Evolutionary conservation across 345 rosid genomes (phyloP), one percentile per base, ranked within the genome.

Genomic region (Populus deltoides): DNA sequence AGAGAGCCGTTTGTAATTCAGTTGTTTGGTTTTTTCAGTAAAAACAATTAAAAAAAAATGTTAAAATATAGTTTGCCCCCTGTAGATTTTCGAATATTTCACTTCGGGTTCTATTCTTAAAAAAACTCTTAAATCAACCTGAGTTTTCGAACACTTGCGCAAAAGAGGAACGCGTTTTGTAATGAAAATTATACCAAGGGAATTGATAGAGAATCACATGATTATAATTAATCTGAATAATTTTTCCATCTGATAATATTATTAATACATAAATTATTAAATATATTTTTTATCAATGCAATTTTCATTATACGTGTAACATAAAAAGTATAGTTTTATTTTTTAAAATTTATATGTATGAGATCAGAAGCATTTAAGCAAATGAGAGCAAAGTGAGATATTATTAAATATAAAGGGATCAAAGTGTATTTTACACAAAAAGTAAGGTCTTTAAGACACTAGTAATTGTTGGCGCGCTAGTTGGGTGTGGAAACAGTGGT

Each of bases 61-160:
- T 13, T 13, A 3, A 13, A 47, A 53, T 18, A 53, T 53, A 20
- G 59, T 53, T 7, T 20, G 53, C 17, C 17, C 1, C 20, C 24
- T 6, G 22, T 20, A 53, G 59, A 18, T 20, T 20, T 20, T 53
- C n/a, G 24, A 7, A 20, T 20, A 18, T 53, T 53, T 53, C 59
- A 53, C 10, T 53, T 20, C 22, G 59, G 59, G 59, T 20, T 53
- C n/a, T 20, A 18, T 6, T 53, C n/a, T 20, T 53, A 53, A 7
- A 0, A 6, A n/a, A 8, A 8, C 12, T 57, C 10, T 11, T 0
- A n/a, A 1, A 57, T 8, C 0, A 57, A 0, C 27, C 27, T n/a
- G 1, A 57, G 1, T 57, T 57, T 22, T 57, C 25, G 24, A n/a
- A n/a, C 4, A 57, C 15, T n/a, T 9, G 0, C 24, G 29, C 63